Base-by-base conservation (phyloP, 495 filamentous ascomycete genomes). In the Podospora anserina region DNA sequence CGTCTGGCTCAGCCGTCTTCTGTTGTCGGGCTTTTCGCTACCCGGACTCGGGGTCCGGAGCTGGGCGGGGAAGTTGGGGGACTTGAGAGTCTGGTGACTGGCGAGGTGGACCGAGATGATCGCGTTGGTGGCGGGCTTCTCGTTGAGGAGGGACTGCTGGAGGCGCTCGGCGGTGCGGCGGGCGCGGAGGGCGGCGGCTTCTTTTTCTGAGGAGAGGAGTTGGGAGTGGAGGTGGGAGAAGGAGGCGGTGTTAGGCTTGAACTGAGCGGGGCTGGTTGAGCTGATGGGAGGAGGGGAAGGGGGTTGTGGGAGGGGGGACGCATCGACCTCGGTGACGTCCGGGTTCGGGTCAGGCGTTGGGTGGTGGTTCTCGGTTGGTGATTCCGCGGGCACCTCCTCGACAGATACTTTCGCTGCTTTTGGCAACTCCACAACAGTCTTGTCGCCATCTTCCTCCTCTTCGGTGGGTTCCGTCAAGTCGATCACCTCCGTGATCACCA, bases 121-220 rank as follows among this genome's bases (percentile, higher is more conserved):
- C 9, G 39, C 9, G 9, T 49, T 49, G 39, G 39, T 11, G 15
- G 20, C 18, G 59, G 19, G 4, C 5, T 61, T 20, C 19, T 61
- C 59, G 28, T 61, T n/a, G 7, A 61, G 23, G 59, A 61, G 59
- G 20, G 59, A 61, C 28, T 32, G 59, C 7, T 61, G 59, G 27
- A 61, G 18, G 6, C 16, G 59, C 23, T 61, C 59, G 16, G 59
- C 59, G 19, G 7, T 32, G 59, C 20, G 28, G 20, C 59, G 20
- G 23, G 59, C 59, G 59, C 59, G 59, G 16, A 26, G 19, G 59
- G 59, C 59, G 20, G 59, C 59, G 32, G 59, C 59, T 61, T 61
- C 59, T 32, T 61, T 61, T 5, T 61, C 59, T 9, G 20, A 26
- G 4, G 28, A 32, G 13, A 27, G 59, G 4, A 18, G 59, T 16